Percentiles rank a stretch among this genome's conserved stretches.
phyloP scores from a whole-genome alignment of 257 asterid genomes.

The Fraxinus cuspidata region DNA sequence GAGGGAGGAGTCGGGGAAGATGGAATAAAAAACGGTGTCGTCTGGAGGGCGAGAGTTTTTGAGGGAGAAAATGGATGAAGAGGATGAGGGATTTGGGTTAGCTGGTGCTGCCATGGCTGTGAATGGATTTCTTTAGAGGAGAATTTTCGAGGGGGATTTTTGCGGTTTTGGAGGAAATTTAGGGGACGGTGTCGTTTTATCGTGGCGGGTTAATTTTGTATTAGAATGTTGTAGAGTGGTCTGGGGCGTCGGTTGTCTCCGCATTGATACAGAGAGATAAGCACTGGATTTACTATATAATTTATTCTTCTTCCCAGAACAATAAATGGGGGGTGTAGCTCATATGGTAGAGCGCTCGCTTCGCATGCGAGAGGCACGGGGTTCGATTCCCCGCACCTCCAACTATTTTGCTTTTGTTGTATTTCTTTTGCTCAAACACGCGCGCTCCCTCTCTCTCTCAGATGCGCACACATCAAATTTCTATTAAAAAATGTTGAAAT shows the following conservation, averaged over 20 bases:
- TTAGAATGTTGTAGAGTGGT: not conserved
- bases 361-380: constrained; percentile 99
- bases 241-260: not conserved
- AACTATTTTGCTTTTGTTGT: too few relatives aligned
- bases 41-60: constrained; percentile 56
- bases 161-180: not conserved
- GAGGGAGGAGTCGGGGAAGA: constrained; percentile 59
- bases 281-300: too few relatives aligned
- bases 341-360: constrained; percentile 99
- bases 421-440: too few relatives aligned
- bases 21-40: constrained; percentile 77
- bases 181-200: not conserved
- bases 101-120: constrained; percentile 46
- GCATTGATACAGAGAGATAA: too few relatives aligned
- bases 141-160: not conserved
- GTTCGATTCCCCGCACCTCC: constrained; percentile 99
- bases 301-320: too few relatives aligned
- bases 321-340: not conserved
- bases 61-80: constrained; percentile 54
- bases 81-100: constrained; percentile 25
- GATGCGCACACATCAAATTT: too few relatives aligned
- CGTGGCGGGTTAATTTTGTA: not conserved
- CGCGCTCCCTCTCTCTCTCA: too few relatives aligned
- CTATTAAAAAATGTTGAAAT: too few relatives aligned
- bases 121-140: not conserved